Evolutionary conservation across 108 stramenopile genomes (phyloP).

Genomic region (Cyclotella baltica): DNA sequence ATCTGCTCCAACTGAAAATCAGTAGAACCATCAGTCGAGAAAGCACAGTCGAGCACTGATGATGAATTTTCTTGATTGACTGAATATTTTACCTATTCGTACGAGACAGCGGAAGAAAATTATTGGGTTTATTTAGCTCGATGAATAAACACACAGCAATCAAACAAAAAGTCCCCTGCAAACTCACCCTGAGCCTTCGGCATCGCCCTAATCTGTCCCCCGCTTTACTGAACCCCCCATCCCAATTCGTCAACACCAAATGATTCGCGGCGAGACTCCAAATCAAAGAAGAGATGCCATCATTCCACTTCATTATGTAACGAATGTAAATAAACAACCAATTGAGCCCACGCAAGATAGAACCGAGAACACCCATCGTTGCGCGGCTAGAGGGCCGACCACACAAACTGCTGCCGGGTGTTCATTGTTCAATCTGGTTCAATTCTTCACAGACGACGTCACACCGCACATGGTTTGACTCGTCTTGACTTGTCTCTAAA

Average conservation of each 20-base stretch:
- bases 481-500: too few species aligned
- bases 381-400: too few species aligned
- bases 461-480: too few species aligned
- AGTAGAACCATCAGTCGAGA: conserved; percentile 75
- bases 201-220: conserved; percentile 67
- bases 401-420: too few species aligned
- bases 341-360: too few species aligned
- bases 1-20: conserved; percentile 81
- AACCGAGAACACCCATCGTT: too few species aligned
- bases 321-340: too few species aligned
- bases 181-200: conserved; percentile 81
- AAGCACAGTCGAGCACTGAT: conserved; percentile 75
- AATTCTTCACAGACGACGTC: too few species aligned
- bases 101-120: not conserved
- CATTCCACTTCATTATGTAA: too few species aligned
- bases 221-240: conserved; percentile 78
- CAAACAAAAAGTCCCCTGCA: not conserved
- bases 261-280: conserved; percentile 82
- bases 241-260: conserved; percentile 84
- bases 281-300: too few species aligned
- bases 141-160: not conserved
- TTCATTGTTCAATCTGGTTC: too few species aligned
- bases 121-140: not conserved
- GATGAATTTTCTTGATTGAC: conserved; percentile 76
- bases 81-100: too few species aligned